Percentiles rank a stretch among this genome's conserved stretches.
Evolutionary conservation across 805 yeast genomes (phyloP).

Genomic region (Yarrowia bubula): DNA sequence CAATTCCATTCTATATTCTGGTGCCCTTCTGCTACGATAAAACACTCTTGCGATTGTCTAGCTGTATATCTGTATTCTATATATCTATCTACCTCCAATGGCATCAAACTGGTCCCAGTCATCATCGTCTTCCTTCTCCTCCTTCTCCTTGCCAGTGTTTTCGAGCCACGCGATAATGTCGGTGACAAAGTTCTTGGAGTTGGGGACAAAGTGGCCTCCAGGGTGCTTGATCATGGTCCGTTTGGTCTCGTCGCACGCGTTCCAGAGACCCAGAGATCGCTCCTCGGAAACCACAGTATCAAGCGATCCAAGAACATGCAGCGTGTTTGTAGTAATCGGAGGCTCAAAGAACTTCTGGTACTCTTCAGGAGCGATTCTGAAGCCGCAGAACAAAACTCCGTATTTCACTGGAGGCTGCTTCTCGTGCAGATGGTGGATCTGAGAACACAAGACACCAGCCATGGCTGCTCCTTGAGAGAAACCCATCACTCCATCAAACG

Average conservation of each 20-base stretch:
- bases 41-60: too few species aligned
- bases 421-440: constrained; percentile 55
- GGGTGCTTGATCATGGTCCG: constrained; percentile 70
- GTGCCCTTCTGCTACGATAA: too few species aligned
- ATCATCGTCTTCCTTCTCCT: constrained; percentile 30
- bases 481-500: constrained; percentile 85
- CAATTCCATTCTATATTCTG: too few species aligned
- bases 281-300: constrained; percentile 82
- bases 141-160: not conserved
- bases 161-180: constrained; percentile 38
- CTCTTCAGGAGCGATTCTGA: constrained; percentile 35
- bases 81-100: constrained; percentile 35
- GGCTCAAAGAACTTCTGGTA: constrained; percentile 39
- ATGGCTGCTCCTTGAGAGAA: constrained; percentile 95
- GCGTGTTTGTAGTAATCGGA: constrained; percentile 44
- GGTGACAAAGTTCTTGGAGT: constrained; percentile 56
- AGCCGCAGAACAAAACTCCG: constrained; percentile 73
- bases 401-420: constrained; percentile 59
- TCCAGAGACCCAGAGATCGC: constrained; percentile 60
- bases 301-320: constrained; percentile 81
- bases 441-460: constrained; percentile 65
- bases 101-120: constrained; percentile 43
- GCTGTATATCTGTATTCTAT: not conserved
- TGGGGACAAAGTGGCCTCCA: constrained; percentile 97
- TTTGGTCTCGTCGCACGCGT: constrained; percentile 46